Evolutionary conservation across 331 rosid genomes (phyloP).

Genomic region (Phaseolus coccineus): DNA sequence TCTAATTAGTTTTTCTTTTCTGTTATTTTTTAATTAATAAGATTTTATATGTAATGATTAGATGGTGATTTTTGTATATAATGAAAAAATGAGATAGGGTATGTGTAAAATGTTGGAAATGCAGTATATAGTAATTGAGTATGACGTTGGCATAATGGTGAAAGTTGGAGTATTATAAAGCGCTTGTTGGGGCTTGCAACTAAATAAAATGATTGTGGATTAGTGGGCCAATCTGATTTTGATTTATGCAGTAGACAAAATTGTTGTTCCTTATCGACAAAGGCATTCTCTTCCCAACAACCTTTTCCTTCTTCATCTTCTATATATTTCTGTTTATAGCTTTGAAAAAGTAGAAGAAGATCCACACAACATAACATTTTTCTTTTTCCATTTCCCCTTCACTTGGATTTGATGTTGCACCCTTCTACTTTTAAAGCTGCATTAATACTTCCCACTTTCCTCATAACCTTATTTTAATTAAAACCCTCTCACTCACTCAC

Average conservation of each 20-base stretch:
- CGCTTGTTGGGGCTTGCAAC: constrained; percentile 52
- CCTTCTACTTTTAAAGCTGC: constrained; percentile 30
- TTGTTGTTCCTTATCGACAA: constrained; percentile 75
- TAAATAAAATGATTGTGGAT: constrained; percentile 47
- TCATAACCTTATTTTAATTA: not conserved
- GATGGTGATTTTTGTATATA: too few relatives aligned
- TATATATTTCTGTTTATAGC: constrained; percentile 24
- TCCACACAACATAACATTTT: not conserved
- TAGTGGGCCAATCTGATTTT: constrained; percentile 49
- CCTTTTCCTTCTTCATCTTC: constrained; percentile 17
- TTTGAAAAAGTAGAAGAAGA: constrained; percentile 34
- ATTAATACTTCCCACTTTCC: constrained; percentile 26
- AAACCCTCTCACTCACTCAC: constrained; percentile 25
- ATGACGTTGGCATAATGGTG: constrained; percentile 30
- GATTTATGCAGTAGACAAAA: constrained; percentile 50
- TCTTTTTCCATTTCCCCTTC: not conserved
- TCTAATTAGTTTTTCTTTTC: too few relatives aligned
- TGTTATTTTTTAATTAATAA: too few relatives aligned
- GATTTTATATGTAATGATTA: too few relatives aligned
- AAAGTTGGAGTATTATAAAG: constrained; percentile 40
- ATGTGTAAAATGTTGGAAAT: too few relatives aligned
- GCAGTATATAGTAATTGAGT: not conserved
- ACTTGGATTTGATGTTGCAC: constrained; percentile 36
- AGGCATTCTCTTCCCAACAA: constrained; percentile 57
- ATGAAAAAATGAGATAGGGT: too few relatives aligned